These are phyloP conservation scores for Juncus effusus DNA, from an alignment of 176 grass and related monocot genomes.

Conservation along the genomic window DNA sequence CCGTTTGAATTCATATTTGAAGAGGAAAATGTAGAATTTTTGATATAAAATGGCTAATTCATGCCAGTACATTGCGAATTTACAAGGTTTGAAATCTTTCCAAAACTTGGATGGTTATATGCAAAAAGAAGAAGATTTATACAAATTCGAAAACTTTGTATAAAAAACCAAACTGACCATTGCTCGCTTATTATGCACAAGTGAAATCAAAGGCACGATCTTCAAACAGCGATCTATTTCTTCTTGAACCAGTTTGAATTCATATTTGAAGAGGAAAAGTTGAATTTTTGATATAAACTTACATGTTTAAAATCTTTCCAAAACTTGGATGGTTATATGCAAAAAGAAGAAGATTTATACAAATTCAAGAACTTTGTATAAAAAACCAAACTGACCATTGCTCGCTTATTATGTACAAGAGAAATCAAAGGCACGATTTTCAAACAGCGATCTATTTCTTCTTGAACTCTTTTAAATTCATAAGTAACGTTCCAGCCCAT, in stretches of 20 bases:
- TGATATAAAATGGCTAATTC: too few species aligned
- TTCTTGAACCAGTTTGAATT: slow-evolving; percentile 33
- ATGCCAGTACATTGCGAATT: too few species aligned
- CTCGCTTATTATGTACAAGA: slow-evolving; percentile 34
- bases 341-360: too few species aligned
- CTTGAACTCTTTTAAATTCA: slow-evolving; percentile 34
- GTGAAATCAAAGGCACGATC: slow-evolving; percentile 49
- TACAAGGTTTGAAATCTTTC: too few species aligned
- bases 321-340: too few species aligned
- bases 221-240: slow-evolving; percentile 55
- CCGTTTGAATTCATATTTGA: slow-evolving; percentile 35
- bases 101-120: too few species aligned
- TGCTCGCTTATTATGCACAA: slow-evolving; percentile 31
- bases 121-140: too few species aligned
- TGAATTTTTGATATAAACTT: background rate
- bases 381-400: background rate
- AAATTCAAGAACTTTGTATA: background rate
- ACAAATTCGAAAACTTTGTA: background rate
- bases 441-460: slow-evolving; percentile 49
- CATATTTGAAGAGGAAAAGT: slow-evolving; percentile 14
- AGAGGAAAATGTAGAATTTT: too few species aligned
- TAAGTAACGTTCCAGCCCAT: slow-evolving; percentile 31
- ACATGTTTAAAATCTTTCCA: slow-evolving; percentile 13
- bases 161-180: background rate
- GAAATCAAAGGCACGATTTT: slow-evolving; percentile 52